Evolutionary conservation across 805 yeast species (phyloP), one percentile per base, ranked within the genome.

Genomic region (Yarrowia sp.): DNA sequence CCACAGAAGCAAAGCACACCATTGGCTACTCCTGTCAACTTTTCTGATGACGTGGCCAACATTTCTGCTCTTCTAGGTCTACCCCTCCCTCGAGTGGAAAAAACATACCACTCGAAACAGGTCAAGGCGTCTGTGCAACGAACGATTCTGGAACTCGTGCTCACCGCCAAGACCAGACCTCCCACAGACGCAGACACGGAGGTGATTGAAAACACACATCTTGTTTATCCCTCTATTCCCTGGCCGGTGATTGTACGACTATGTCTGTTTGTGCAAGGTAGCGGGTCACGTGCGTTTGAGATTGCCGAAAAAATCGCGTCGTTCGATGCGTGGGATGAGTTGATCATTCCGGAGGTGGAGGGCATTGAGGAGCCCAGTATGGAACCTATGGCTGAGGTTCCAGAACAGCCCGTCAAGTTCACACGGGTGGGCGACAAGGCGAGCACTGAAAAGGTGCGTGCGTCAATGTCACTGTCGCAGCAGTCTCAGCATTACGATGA

Each of bases 401-500:
- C 45, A 1, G 28, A 22, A 22, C 33, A 32, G 10, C 53, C 39
- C 11, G 39, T 17, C 8, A 17, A 48, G 11, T 48, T 48, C 31
- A 48, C 39, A 0, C 22, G 53, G 2, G 39, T 48, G 15, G 53
- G 39, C 3, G 53, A 48, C 31, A 48, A 48, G 11, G 53, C 53
- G 4, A 48, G 53, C 15, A 33, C 53, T 10, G 53, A 48, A 11
- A 48, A 48, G 28, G 53, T 48, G 4, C 10, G 13, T 8, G 53
- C 53, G 2, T 48, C 53, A n/a, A 48, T 48, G 53, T 32, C 53
- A 8, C 39, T 48, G 9, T 48, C 53, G 3, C 53, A 48, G 39
- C 53, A 48, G 39, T 48, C 53, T 1, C 53, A 48, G 39, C 53
- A 48, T 5, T 48, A 48, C 15, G 39, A 48, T 18, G 53, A 48